Evolutionary conservation across 2,329 filamentous ascomycete species (phyloP).

Genomic region (Diaporthe destruens): DNA sequence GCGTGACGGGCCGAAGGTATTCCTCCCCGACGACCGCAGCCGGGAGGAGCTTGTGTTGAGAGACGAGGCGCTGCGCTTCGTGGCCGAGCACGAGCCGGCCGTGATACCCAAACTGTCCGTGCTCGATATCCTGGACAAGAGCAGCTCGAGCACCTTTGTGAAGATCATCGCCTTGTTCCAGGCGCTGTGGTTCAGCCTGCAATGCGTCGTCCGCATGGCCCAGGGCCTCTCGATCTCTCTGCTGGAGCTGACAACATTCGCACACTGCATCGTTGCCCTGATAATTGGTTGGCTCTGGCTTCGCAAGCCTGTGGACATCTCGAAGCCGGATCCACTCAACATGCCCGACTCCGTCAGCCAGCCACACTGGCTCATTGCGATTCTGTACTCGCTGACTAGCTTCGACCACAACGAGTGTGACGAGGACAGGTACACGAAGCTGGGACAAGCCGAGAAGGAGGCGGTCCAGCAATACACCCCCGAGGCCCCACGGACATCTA

Average conservation of each 20-base stretch:
- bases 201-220: slow-evolving; percentile 48
- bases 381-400: slow-evolving; percentile 31
- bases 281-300: slow-evolving; percentile 49
- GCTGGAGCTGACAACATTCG: slow-evolving; percentile 50
- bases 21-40: slow-evolving; percentile 30
- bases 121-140: slow-evolving; percentile 48
- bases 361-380: slow-evolving; percentile 33
- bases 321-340: slow-evolving; percentile 18
- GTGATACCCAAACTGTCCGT: slow-evolving; percentile 54
- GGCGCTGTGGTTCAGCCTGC: slow-evolving; percentile 52
- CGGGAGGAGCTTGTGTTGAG: slow-evolving; percentile 25
- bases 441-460: slow-evolving; percentile 13
- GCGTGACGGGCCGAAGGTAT: slow-evolving; percentile 7
- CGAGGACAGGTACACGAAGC: slow-evolving; percentile 26
- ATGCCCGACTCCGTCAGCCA: slow-evolving; percentile 25
- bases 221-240: slow-evolving; percentile 50
- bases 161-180: slow-evolving; percentile 51
- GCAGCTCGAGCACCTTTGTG: slow-evolving; percentile 49
- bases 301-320: slow-evolving; percentile 47
- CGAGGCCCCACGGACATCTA: not conserved
- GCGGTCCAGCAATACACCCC: not conserved
- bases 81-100: slow-evolving; percentile 46
- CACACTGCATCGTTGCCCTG: slow-evolving; percentile 49
- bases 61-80: slow-evolving; percentile 31
- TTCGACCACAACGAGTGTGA: slow-evolving; percentile 35